These are phyloP conservation scores for Eleusine coracana DNA, from an alignment of 176 grass and related monocot genomes.

Conservation along the genomic window DNA sequence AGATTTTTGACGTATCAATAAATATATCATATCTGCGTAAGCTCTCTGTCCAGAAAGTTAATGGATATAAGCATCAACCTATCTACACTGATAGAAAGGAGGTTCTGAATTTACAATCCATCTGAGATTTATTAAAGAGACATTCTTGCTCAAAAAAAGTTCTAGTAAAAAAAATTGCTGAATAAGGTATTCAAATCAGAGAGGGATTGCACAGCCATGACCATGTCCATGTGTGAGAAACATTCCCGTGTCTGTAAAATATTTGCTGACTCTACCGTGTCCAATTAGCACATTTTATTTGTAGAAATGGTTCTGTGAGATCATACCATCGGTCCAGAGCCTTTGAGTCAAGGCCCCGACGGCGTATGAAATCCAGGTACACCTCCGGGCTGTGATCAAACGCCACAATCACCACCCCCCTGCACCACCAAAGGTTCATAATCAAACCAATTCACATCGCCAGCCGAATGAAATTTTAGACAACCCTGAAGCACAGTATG, in stretches of 20 bases:
- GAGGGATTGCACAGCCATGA: neutral
- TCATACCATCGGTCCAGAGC: slow-evolving; percentile 58
- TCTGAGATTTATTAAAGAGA: slow-evolving; percentile 7
- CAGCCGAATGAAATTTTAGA: neutral
- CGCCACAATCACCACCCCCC: slow-evolving; percentile 70
- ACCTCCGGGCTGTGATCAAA: slow-evolving; percentile 64
- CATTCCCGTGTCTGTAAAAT: neutral
- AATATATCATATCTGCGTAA: neutral
- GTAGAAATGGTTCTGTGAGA: slow-evolving; percentile 9
- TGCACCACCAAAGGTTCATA: slow-evolving; percentile 41
- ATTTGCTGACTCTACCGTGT: neutral
- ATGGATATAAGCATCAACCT: neutral
- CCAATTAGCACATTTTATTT: neutral
- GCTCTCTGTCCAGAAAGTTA: neutral
- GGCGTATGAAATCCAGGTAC: slow-evolving; percentile 59
- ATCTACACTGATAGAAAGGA: neutral
- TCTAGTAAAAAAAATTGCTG: neutral
- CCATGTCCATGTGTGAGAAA: too few relatives aligned
- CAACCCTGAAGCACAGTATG: neutral
- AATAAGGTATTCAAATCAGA: neutral
- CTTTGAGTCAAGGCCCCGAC: slow-evolving; percentile 50
- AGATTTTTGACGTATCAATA: slow-evolving; percentile 3
- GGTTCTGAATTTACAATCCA: slow-evolving; percentile 2
- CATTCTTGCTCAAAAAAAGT: neutral
- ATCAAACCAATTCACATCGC: neutral